Evolutionary conservation across 225 moss, liverwort and hornwort genomes (phyloP).

Genomic region (Sphagnum contortum): DNA sequence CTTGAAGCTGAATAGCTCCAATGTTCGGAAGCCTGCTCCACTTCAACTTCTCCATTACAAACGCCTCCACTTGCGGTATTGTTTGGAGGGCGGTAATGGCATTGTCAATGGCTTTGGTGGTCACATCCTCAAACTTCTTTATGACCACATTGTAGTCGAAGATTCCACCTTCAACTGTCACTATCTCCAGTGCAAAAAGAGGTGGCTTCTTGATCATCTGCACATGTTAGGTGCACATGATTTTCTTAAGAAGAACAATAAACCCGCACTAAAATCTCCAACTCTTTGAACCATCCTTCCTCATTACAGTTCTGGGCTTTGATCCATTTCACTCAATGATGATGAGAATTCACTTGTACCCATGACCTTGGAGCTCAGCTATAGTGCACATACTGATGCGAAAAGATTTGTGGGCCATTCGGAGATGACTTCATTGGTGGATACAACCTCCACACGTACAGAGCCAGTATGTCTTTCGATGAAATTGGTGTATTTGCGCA

Average conservation of each 20-base stretch:
- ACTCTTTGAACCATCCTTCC: too few species aligned
- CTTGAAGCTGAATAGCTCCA: constrained; percentile 36
- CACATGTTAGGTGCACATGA: not conserved
- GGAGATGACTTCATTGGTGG: constrained; percentile 47
- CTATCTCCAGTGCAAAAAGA: constrained; percentile 60
- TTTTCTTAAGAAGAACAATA: not conserved
- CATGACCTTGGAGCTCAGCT: too few species aligned
- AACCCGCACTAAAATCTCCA: too few species aligned
- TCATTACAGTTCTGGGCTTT: too few species aligned
- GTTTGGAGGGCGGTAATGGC: constrained; percentile 52
- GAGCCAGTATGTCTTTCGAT: constrained; percentile 55
- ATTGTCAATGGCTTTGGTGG: constrained; percentile 59
- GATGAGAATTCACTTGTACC: too few species aligned
- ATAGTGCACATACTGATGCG: constrained; percentile 20
- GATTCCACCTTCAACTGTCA: constrained; percentile 39
- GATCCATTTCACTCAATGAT: too few species aligned
- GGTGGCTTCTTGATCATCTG: constrained; percentile 86
- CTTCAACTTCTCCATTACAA: constrained; percentile 73
- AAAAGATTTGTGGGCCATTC: constrained; percentile 48
- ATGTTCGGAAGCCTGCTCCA: constrained; percentile 72
- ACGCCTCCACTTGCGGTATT: constrained; percentile 70
- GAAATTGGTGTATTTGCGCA: constrained; percentile 59
- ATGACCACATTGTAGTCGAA: constrained; percentile 66
- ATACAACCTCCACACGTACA: constrained; percentile 46
- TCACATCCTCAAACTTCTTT: constrained; percentile 72